phyloP scores from a whole-genome alignment of 2,329 filamentous ascomycete genomes.

The Hypoxylon sp. region DNA sequence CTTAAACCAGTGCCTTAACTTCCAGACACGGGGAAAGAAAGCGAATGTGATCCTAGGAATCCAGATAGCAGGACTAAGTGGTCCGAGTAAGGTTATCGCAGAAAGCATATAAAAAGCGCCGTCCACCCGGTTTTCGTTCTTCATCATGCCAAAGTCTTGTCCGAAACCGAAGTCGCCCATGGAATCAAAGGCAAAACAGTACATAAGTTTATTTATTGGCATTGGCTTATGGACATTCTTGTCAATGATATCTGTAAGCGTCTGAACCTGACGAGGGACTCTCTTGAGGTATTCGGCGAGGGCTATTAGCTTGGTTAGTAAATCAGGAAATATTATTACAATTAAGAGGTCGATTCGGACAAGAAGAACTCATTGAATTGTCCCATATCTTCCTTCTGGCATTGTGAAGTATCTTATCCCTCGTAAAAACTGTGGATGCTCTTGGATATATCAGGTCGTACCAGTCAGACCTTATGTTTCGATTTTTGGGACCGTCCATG shows the following conservation, averaged over 20 bases:
- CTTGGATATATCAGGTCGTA: constrained; percentile 20
- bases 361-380: not conserved
- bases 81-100: constrained; percentile 19
- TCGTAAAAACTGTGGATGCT: not conserved
- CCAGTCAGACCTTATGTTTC: constrained; percentile 15
- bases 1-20: constrained; percentile 18
- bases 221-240: not conserved
- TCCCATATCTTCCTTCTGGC: constrained; percentile 2
- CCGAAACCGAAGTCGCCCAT: constrained; percentile 25
- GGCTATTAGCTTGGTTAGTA: not conserved
- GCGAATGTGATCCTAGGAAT: constrained; percentile 13
- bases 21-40: constrained; percentile 12
- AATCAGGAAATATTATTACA: not conserved
- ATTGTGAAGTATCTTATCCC: not conserved
- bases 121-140: constrained; percentile 1
- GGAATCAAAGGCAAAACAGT: constrained; percentile 28
- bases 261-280: not conserved
- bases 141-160: constrained; percentile 21
- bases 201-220: constrained; percentile 14
- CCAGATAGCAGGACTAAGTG: constrained; percentile 14
- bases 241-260: not conserved
- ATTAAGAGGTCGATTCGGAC: not conserved
- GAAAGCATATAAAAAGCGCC: constrained; percentile 8
- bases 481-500: constrained; percentile 5
- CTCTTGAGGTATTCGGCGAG: not conserved